Conservation (phyloP, 2,329 filamentous ascomycete species). For the Fusarium bactridioides region DNA sequence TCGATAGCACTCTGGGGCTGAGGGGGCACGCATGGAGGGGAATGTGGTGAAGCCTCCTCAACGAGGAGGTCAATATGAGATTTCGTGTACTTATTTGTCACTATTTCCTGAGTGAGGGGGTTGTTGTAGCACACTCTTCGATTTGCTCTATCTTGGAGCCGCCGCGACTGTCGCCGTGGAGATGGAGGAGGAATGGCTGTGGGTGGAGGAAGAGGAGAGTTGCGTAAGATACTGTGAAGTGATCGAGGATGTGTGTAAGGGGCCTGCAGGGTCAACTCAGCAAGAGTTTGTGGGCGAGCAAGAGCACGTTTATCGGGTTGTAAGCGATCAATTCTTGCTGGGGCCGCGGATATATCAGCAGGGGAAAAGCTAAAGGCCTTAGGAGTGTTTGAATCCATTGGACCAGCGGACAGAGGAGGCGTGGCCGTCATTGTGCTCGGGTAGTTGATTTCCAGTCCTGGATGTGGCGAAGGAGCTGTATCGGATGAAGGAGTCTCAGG, state of each 20-base stretch:
- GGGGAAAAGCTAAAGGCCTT: slow-evolving; percentile 58
- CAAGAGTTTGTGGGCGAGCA: slow-evolving; percentile 20
- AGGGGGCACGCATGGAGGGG: slow-evolving; percentile 45
- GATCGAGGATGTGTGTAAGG: slow-evolving; percentile 67
- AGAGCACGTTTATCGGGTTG: slow-evolving; percentile 27
- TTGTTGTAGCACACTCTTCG: slow-evolving; percentile 69
- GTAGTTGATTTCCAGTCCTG: slow-evolving; percentile 54
- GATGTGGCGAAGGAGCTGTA: slow-evolving; percentile 57
- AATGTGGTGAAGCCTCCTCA: slow-evolving; percentile 63
- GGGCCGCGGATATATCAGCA: slow-evolving; percentile 42
- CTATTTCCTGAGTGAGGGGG: slow-evolving; percentile 70
- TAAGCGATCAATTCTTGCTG: background rate
- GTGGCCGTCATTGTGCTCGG: slow-evolving; percentile 68
- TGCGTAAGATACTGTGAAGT: slow-evolving; percentile 71
- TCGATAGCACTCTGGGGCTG: slow-evolving; percentile 56
- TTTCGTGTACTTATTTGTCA: slow-evolving; percentile 66
- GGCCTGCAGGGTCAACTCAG: slow-evolving; percentile 43
- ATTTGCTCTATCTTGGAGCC: slow-evolving; percentile 62
- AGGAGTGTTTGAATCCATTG: slow-evolving; percentile 52
- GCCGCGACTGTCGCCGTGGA: slow-evolving; percentile 61
- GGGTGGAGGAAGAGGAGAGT: slow-evolving; percentile 67
- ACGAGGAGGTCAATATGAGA: slow-evolving; percentile 70
- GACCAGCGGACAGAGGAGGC: slow-evolving; percentile 63
- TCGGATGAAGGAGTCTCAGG: slow-evolving; percentile 64
- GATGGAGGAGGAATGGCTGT: slow-evolving; percentile 60